Evolutionary conservation across 164 flowering plant species (phyloP), one percentile per base, ranked within the genome.

Genomic region (Berberis vulgaris): DNA sequence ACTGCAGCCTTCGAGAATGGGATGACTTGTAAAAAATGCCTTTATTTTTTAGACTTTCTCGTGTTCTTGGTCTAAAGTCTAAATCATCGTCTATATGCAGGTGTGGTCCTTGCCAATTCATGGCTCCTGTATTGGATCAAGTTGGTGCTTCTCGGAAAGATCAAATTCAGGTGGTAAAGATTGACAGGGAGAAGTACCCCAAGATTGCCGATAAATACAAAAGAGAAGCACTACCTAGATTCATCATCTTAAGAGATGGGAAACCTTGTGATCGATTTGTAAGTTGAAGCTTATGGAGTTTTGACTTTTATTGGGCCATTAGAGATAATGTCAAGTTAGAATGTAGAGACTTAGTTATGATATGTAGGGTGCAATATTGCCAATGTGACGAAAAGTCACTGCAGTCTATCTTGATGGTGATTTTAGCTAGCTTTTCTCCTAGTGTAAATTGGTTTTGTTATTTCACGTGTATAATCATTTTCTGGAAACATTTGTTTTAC

Each of bases 51-150:
- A 26, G 26, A 26, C 26, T 26, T 26, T 26, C 26, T 26, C 26
- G 26, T 26, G 26, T 26, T 26, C 26, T 26, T 26, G 26, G 26
- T 26, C 26, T 26, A 26, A 26, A 26, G 66, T 58, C 7, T 52
- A 59, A 54, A 44, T 40, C 40, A 43, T n/a, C 43, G 58, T 45
- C 43, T 40, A 6, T 60, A 72, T 74, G 72, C 83, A 93, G 98
- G 97, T 93, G 98, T 72, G 98, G 98, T 62, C 98, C 98, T 60
- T 93, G 98, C 81, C 98, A 93, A 65, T 79, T 72, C 69, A 93
- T 93, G 98, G 94, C 61, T 72, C 92, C 97, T 13, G 65, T 93
- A 60, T 91, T 93, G 57, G 69, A 86, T 57, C 75, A 93, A 74
- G 97, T 93, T 7, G 69, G 90, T 69, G 64, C 65, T 38, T 41